These are phyloP conservation scores for Penicillium sp. DNA, from an alignment of 2,329 filamentous ascomycete genomes.

Conservation along the genomic window DNA sequence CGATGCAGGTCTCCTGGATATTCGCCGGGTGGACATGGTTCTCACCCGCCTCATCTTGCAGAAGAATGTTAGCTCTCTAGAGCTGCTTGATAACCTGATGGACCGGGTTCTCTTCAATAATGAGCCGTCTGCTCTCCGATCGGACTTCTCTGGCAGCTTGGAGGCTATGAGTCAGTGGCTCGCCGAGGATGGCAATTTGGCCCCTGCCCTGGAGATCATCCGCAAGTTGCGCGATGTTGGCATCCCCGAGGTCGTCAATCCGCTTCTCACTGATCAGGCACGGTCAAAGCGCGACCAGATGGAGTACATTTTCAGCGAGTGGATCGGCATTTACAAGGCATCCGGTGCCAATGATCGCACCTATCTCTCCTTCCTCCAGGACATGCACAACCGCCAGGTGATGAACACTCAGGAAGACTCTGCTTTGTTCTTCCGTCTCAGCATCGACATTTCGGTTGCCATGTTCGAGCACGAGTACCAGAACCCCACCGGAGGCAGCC, in stretches of 20 bases:
- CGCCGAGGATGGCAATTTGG: constrained; percentile 62
- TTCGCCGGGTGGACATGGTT: constrained; percentile 63
- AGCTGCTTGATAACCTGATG: constrained; percentile 74
- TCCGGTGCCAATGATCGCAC: constrained; percentile 69
- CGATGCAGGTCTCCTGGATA: constrained; percentile 55
- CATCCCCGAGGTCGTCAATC: constrained; percentile 52
- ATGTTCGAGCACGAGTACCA: constrained; percentile 69
- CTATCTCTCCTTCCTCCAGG: constrained; percentile 70
- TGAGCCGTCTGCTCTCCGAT: constrained; percentile 69
- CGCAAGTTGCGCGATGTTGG: constrained; percentile 55
- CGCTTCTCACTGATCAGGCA: constrained; percentile 53
- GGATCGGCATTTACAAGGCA: constrained; percentile 76
- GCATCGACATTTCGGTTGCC: constrained; percentile 72
- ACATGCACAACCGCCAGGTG: constrained; percentile 69
- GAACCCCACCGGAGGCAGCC: constrained; percentile 51
- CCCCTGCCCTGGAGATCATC: constrained; percentile 66
- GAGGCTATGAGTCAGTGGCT: constrained; percentile 80
- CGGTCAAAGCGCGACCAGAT: constrained; percentile 70
- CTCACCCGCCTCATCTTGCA: constrained; percentile 67
- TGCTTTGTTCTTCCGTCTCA: constrained; percentile 70
- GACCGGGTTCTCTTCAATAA: constrained; percentile 74
- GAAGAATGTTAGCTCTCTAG: constrained; percentile 65
- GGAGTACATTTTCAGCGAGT: constrained; percentile 94
- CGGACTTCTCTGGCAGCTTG: constrained; percentile 79
- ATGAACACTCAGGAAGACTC: constrained; percentile 72